Conservation (phyloP, 164 flowering plant genomes). For the Vitis amurensis region DNA sequence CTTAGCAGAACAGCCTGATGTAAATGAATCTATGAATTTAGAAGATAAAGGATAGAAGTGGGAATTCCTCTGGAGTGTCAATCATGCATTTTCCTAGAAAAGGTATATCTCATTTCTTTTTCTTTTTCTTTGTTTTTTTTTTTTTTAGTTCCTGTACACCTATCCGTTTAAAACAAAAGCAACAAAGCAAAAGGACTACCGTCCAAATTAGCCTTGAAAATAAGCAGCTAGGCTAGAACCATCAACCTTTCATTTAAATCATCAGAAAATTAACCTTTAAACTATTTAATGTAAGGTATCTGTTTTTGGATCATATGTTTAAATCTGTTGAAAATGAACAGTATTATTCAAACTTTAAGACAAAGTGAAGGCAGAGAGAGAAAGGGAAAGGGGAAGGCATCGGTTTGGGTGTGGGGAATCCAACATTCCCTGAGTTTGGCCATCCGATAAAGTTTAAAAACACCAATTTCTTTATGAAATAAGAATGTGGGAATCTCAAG, state of each 20-base stretch:
- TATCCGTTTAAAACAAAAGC: too few relatives aligned
- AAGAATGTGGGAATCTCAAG: conserved; percentile 65
- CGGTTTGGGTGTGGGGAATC: conserved; percentile 48
- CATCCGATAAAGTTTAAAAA: conserved; percentile 57
- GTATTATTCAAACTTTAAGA: conserved; percentile 3
- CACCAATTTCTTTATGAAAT: conserved; percentile 16
- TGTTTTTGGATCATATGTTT: too few relatives aligned
- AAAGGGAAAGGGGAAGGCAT: conserved; percentile 4
- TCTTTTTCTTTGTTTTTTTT: not conserved
- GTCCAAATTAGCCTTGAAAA: too few relatives aligned
- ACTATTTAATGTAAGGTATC: too few relatives aligned
- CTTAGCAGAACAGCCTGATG: conserved; percentile 5
- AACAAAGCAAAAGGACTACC: too few relatives aligned
- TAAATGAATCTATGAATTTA: conserved; percentile 17
- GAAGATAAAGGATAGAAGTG: conserved; percentile 14
- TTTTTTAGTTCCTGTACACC: too few relatives aligned
- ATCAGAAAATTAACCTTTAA: too few relatives aligned
- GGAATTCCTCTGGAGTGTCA: conserved; percentile 21
- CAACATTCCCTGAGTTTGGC: conserved; percentile 75
- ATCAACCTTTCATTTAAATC: too few relatives aligned
- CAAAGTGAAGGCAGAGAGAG: not conserved
- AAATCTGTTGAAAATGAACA: not conserved
- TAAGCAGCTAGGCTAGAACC: too few relatives aligned
- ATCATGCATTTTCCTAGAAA: conserved; percentile 21
- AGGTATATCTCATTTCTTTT: not conserved